Base-by-base conservation (phyloP, 1,139 yeast species). In the Candida sp. region DNA sequence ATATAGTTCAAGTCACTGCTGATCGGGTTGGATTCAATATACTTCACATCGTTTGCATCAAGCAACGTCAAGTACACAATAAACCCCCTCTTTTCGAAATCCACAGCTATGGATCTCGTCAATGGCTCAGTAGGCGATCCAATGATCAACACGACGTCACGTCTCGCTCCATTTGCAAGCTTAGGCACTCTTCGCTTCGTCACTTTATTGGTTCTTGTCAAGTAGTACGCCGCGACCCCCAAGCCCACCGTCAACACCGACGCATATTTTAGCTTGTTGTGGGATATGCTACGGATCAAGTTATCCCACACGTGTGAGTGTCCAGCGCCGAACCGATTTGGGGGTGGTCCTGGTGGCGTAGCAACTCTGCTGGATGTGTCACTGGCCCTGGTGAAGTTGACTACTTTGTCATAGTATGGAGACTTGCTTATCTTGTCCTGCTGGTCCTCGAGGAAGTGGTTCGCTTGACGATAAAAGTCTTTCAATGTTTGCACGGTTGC, bases 121-220 rank as follows among this genome's bases (percentile, higher is more conserved):
- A 90, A 70, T 0, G 93, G 92, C 56, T 89, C 96, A 0, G 84
- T 78, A 1, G 94, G 93, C 2, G 93, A 86, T 1, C 96, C 96
- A 2, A 90, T 79, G 5, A 90, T 72, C 32, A 90, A 72, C 0
- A 90, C 83, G 5, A 88, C 94, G 59, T 90, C 96, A 52, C 80
- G 78, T 43, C 96, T 71, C 2, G 90, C 90, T 0, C 96, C 96
- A 57, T 86, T 86, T 7, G 80, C 60, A 34, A 90, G 73, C 53
- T 84, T 78, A 4, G 79, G 77, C 0, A 92, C 96, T 54, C 86
- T 71, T 59, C 96, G 73, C 49, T 64, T 69, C n/a, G 57, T 52
- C 27, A 52, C 55, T 12, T 49, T 46, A 9, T 5, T 40, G 8
- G 44, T 3, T 44, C 17, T 26, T 5, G 22, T 48, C 5, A 42